Evolutionary conservation across 768 basidiomycete species (phyloP), one percentile per base, ranked within the genome.

Genomic region (Amanita rimosa): DNA sequence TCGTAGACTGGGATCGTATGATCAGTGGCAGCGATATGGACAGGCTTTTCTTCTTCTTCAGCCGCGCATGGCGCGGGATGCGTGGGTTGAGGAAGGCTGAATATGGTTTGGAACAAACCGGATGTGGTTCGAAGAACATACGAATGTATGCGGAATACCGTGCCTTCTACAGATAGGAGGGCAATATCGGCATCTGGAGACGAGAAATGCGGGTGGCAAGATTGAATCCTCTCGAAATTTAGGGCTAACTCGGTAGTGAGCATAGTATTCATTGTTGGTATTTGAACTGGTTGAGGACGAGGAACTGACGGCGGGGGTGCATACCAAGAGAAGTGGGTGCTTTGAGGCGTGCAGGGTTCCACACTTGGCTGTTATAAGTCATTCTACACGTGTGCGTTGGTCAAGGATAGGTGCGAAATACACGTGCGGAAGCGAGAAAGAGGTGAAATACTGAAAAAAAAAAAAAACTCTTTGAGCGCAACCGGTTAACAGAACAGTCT

Each of bases 101-200:
- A 74, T 49, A 78, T 67, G 4, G 70, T 63, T 26, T 69, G 64
- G 56, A 74, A 75, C 63, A 76, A 70, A 21, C 72, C 70, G 0
- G 76, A 77, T 0, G 77, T 72, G n/a, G 65, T 67, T 51, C 71
- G 72, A 35, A 78, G 66, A 1, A 73, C 74, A 60, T 65, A 69
- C 0, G 69, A 67, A 48, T 74, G 74, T 16, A 76, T 64, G 26
- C 67, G 65, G 56, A 76, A 78, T 49, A 59, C 58, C 17, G 67
- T 68, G 3, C 63, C 58, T 10, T 70, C 66, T 27, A 72, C 38
- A 8, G 60, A 58, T 10, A 40, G 29, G 0, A 62, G 54, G 3
- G 52, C 44, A 11, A 61, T 51, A n/a, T 61, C 58, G 0, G 52
- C 54, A 19, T 54, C 57, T 2, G 50, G 21, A 21, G 48, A 50